Base-by-base conservation (phyloP, 306 rosid species). In the Cucumis sativus region DNA sequence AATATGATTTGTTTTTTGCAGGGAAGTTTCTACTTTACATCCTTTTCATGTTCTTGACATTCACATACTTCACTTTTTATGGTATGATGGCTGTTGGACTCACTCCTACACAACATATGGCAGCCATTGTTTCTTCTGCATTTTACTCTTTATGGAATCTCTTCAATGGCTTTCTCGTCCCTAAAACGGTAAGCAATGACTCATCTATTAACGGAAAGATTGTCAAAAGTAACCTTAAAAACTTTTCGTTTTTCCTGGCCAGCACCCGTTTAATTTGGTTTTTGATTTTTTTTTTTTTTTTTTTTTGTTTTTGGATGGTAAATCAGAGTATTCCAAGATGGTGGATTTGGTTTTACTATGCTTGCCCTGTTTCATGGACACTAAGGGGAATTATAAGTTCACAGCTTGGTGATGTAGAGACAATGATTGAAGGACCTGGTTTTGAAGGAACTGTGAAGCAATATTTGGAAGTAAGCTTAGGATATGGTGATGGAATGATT, bases 21-120 rank as follows among this genome's bases (percentile, higher is more conserved):
- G 97, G 79, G 14, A 95, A 95, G 58, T 95, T 92, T 77, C 80
- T 85, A 4, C 89, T 90, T 69, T 95, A 95, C 82, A 81, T 89
- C 7, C 8, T 90, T 80, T 90, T 95, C 88, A 87, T 95, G 98
- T 95, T 95, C 92, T 83, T 95, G 60, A 90, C 99, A 3, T 90
- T 95, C 88, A 92, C 96, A 33, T 95, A 92, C 88, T 92, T 95
- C 85, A 95, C 99, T 64, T 92, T 84, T 65, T 95, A 92, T 79
- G 99, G 99, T 80, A 89, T 92, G 97, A 90, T 91, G 90, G 97
- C 97, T 33, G 91, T 92, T 78, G 97, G 97, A 20, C 88, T 95
- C 74, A 92, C 99, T 17, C 73, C 97, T 47, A 84, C 97, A 28
- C 93, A 86, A 69, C 96, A 90, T 47, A 33, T 92, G 54, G 90